Conservation (phyloP, 768 basidiomycete genomes). For the Mrakia hoshinonis region DNA sequence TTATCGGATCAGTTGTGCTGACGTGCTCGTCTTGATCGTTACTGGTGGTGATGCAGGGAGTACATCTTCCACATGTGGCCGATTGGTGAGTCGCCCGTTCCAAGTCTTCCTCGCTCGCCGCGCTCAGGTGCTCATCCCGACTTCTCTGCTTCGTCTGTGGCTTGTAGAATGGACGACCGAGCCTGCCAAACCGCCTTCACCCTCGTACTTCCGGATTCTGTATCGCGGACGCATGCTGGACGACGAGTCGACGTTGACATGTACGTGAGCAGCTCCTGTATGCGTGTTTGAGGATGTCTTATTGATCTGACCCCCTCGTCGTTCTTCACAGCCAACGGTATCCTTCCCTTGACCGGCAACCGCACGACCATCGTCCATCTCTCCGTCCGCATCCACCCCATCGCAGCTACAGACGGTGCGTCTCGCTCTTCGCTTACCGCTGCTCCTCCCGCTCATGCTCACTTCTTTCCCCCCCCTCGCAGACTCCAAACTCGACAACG, state of each 20-base stretch:
- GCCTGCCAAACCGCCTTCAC: constrained; percentile 7
- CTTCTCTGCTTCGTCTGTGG: too few species aligned
- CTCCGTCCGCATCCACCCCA: constrained; percentile 10
- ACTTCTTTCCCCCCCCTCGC: neutral
- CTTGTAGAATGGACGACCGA: constrained; percentile 24
- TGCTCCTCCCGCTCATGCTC: neutral
- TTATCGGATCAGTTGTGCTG: neutral
- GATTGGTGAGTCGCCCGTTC: neutral
- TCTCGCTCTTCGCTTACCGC: neutral
- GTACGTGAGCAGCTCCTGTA: neutral
- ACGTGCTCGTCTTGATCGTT: neutral
- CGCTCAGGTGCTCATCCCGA: neutral
- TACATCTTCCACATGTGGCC: constrained; percentile 20
- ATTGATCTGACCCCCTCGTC: neutral
- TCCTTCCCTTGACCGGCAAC: neutral
- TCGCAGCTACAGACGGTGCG: constrained; percentile 1
- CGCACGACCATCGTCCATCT: constrained; percentile 22
- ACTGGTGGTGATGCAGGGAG: neutral
- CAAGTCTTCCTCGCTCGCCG: neutral
- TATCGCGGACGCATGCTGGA: constrained; percentile 26
- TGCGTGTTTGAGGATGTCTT: neutral
- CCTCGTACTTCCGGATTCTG: constrained; percentile 21
- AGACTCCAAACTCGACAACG: constrained; percentile 11
- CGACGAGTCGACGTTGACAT: constrained; percentile 23
- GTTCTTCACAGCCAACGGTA: neutral